Conservation (phyloP, 2,329 filamentous ascomycete species). For the Xylariaceae sp. region DNA sequence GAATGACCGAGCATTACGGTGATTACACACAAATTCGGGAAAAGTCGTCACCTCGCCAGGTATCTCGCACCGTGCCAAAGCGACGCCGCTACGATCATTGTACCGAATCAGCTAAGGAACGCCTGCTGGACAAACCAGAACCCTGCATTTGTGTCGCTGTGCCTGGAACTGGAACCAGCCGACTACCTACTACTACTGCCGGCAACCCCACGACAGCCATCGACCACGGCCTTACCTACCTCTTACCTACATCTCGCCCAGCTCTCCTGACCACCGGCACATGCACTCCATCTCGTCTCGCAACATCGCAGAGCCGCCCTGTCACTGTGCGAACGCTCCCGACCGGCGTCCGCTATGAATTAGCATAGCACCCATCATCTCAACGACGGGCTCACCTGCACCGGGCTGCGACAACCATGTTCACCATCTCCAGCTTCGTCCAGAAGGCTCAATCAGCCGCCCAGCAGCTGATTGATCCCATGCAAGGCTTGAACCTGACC, state of each 20-base stretch:
- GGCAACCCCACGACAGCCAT: not conserved
- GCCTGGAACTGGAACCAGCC: not conserved
- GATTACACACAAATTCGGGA: not conserved
- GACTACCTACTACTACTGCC: not conserved
- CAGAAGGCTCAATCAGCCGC: slow-evolving; percentile 68
- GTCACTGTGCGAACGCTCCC: slow-evolving; percentile 1
- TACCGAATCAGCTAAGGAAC: not conserved
- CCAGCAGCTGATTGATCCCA: slow-evolving; percentile 89
- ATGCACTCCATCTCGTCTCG: slow-evolving; percentile 6
- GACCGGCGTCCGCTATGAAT: slow-evolving; percentile 27
- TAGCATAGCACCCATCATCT: slow-evolving; percentile 21
- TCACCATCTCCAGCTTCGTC: slow-evolving; percentile 70
- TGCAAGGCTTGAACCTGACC: slow-evolving; percentile 67
- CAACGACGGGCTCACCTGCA: slow-evolving; percentile 27
- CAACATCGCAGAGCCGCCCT: slow-evolving; percentile 1
- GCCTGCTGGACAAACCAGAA: not conserved
- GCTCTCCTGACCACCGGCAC: slow-evolving; percentile 6
- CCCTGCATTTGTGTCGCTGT: not conserved
- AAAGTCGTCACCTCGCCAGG: not conserved
- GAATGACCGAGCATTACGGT: not conserved
- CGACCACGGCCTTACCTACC: too few relatives aligned
- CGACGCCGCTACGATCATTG: not conserved
- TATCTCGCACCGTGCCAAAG: not conserved
- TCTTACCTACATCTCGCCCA: not conserved
- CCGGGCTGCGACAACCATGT: slow-evolving; percentile 42